phyloP scores from a whole-genome alignment of 1,284 basidiomycete genomes.

The Athelia sp. region DNA sequence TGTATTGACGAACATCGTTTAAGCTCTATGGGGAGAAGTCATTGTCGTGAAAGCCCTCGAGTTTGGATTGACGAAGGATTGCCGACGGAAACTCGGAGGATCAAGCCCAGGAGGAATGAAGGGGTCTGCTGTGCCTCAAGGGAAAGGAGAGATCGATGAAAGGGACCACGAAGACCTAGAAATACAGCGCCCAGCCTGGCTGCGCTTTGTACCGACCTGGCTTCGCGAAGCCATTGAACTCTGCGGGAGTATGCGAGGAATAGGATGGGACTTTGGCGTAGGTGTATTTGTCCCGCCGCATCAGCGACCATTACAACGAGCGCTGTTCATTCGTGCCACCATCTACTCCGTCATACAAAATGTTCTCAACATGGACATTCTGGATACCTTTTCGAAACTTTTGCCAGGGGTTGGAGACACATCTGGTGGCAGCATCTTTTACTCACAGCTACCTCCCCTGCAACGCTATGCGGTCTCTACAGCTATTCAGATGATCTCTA shows the following conservation, averaged over 20 bases:
- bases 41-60: conserved; percentile 50
- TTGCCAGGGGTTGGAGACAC: conserved; percentile 59
- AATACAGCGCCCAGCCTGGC: conserved; percentile 13
- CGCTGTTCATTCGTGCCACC: conserved; percentile 50
- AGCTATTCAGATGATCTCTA: conserved; percentile 51
- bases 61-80: conserved; percentile 45
- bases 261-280: conserved; percentile 63
- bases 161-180: conserved; percentile 15
- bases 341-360: conserved; percentile 42
- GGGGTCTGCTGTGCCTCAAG: background rate
- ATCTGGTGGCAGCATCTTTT: conserved; percentile 61
- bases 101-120: conserved; percentile 29
- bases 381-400: conserved; percentile 56
- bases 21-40: conserved; percentile 44
- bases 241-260: conserved; percentile 41
- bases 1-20: conserved; percentile 1
- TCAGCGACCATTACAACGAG: conserved; percentile 42
- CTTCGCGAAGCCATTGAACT: conserved; percentile 48
- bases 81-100: conserved; percentile 57
- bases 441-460: conserved; percentile 38
- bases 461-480: conserved; percentile 55
- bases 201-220: conserved; percentile 29
- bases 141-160: conserved; percentile 8
- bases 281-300: conserved; percentile 50
- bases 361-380: conserved; percentile 51